Conservation (phyloP, 495 filamentous ascomycete genomes). For the Hyaloscypha bicolor region DNA sequence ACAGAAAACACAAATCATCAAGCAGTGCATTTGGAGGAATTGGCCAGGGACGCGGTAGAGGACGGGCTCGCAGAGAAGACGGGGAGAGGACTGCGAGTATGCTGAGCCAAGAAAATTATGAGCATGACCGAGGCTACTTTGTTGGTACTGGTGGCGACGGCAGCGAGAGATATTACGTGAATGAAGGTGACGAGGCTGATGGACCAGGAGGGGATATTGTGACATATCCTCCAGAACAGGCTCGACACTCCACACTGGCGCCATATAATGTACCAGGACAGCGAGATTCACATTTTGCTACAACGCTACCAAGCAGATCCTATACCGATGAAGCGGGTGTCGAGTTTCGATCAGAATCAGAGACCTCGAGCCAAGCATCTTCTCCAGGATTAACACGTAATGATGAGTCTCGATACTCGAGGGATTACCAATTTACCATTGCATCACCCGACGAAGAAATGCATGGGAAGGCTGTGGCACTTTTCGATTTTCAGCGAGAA, state of each 20-base stretch:
- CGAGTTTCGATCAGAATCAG: conserved; percentile 58
- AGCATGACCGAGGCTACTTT: conserved; percentile 64
- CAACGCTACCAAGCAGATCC: conserved; percentile 41
- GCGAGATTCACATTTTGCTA: conserved; percentile 49
- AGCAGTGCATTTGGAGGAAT: conserved; percentile 43
- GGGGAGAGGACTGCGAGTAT: conserved; percentile 40
- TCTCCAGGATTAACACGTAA: conserved; percentile 50
- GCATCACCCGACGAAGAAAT: conserved; percentile 96
- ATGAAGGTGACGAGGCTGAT: conserved; percentile 65
- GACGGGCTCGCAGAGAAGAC: conserved; percentile 47
- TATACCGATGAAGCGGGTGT: conserved; percentile 56
- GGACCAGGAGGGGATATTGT: conserved; percentile 81
- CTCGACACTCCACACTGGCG: conserved; percentile 52
- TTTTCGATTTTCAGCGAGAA: conserved; percentile 93
- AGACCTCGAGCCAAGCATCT: conserved; percentile 55
- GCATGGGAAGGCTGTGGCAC: conserved; percentile 93
- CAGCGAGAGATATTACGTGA: conserved; percentile 76
- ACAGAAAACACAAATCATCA: conserved; percentile 83
- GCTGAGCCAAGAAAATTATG: conserved; percentile 45
- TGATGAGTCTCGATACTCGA: conserved; percentile 73
- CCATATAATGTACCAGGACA: conserved; percentile 38
- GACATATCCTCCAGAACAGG: conserved; percentile 71
- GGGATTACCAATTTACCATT: conserved; percentile 93
- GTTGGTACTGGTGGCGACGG: conserved; percentile 66
- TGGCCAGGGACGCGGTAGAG: conserved; percentile 38